Evolutionary conservation across 176 grass and related monocot species (phyloP), one percentile per base, ranked within the genome.

Genomic region (Coix lacrymajobi): DNA sequence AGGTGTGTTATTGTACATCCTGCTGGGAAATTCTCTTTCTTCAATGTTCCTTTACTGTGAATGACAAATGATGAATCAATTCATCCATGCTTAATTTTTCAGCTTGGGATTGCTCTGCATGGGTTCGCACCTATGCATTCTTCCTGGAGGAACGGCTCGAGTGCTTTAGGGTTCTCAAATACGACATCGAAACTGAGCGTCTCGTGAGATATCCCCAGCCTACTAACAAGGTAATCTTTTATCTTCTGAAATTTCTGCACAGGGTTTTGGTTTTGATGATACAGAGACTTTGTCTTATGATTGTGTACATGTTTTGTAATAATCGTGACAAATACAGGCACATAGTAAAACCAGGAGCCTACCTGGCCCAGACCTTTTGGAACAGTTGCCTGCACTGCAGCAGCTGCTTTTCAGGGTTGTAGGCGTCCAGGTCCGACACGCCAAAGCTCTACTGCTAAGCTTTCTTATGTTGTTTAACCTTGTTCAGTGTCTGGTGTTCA

Each of bases 41-140:
- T 43, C 11, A 49, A 43, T 19, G 14, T 83, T 28, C 31, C 16
- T 3, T 49, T 19, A 31, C 3, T 34, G 48, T 14, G 19, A 52
- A 52, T 2, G 1, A 51, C 40, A 19, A 76, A 69, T 64, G 65
- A 33, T 41, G 13, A 52, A 26, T 29, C 33, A 22, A 76, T 58
- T 46, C 43, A 69, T 44, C 24, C 76, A 16, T 20, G 6, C 14
- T 54, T 70, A 19, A 37, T 34, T 61, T 58, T 83, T 45, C 43
- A 98, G 96, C 96, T 79, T 98, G 89, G 90, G 89, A 98, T 92
- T 98, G 93, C 79, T 95, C 96, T 10, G 90, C 91, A 36, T 98
- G 91, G 92, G 87, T 95, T 66, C 90, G 92, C 82, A 83, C 92
- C n/a, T 98, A 98, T 66, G 89, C 91, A 17, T 46, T 90, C 33